phyloP scores from a whole-genome alignment of 306 rosid genomes.

The Cicer judaicum region DNA sequence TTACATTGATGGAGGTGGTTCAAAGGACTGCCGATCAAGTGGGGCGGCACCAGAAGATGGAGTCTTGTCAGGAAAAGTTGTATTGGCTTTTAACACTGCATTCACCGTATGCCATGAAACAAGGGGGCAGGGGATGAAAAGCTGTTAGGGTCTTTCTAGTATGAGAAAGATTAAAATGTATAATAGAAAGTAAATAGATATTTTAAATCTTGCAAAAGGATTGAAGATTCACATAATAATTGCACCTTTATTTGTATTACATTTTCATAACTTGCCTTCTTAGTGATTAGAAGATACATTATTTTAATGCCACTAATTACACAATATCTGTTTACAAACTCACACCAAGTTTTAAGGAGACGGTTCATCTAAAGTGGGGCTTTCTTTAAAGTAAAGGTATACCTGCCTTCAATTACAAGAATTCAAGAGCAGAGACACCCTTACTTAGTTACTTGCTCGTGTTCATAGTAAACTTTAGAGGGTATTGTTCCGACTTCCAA shows the following conservation, averaged over 20 bases:
- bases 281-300: no score
- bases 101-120: constrained; percentile 41
- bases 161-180: not conserved
- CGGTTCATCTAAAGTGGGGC: not conserved
- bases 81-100: constrained; percentile 81
- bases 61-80: constrained; percentile 72
- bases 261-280: not conserved
- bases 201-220: not conserved
- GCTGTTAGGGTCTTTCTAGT: constrained; percentile 21
- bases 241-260: not conserved
- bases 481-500: not conserved
- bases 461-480: not conserved
- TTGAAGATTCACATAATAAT: not conserved
- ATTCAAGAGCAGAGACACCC: not conserved
- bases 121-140: not conserved
- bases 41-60: constrained; percentile 66
- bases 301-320: no score
- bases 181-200: constrained; percentile 2
- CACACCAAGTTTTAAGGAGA: not conserved
- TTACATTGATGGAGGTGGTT: constrained; percentile 80
- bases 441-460: not conserved
- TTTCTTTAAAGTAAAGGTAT: not conserved
- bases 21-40: constrained; percentile 73
- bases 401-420: not conserved
- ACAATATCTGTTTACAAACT: not conserved